A percentile compares a stretch with the other conserved stretches of the same genome.
phyloP scores from a whole-genome alignment of 805 yeast genomes.

The Brettanomyces custersianus region DNA sequence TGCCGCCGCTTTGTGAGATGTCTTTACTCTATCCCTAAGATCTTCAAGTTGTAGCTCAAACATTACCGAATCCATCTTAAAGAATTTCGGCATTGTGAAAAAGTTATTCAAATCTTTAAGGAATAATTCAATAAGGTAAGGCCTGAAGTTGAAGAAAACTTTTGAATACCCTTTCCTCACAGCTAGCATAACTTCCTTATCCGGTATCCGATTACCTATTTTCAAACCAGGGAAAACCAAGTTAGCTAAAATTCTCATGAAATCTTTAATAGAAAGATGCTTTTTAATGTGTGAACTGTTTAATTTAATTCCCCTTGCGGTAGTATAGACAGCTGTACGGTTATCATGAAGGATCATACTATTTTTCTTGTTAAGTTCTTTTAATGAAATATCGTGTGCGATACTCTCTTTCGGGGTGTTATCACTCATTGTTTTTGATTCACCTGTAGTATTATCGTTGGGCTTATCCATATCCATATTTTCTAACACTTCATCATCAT shows the following conservation, averaged over 20 bases:
- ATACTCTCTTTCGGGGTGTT: not conserved
- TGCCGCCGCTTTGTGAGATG: too few species aligned
- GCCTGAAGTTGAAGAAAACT: constrained; percentile 13
- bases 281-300: constrained; percentile 7
- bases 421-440: not conserved
- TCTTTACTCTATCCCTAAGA: too few species aligned
- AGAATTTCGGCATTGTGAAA: constrained; percentile 13
- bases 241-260: constrained; percentile 9
- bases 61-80: constrained; percentile 14
- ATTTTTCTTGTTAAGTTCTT: not conserved
- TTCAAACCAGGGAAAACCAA: constrained; percentile 12
- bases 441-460: not conserved
- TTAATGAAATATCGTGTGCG: not conserved
- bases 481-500: not conserved
- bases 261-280: constrained; percentile 11
- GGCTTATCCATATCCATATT: not conserved
- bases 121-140: constrained; percentile 14
- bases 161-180: constrained; percentile 4
- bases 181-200: not conserved
- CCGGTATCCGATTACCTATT: constrained; percentile 4
- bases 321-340: constrained; percentile 1
- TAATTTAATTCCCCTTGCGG: constrained; percentile 8
- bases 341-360: not conserved
- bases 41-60: constrained; percentile 17
- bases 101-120: constrained; percentile 13